Evolutionary conservation across 176 grass and related monocot species (phyloP).

Genomic region (Metroxylon sagu): DNA sequence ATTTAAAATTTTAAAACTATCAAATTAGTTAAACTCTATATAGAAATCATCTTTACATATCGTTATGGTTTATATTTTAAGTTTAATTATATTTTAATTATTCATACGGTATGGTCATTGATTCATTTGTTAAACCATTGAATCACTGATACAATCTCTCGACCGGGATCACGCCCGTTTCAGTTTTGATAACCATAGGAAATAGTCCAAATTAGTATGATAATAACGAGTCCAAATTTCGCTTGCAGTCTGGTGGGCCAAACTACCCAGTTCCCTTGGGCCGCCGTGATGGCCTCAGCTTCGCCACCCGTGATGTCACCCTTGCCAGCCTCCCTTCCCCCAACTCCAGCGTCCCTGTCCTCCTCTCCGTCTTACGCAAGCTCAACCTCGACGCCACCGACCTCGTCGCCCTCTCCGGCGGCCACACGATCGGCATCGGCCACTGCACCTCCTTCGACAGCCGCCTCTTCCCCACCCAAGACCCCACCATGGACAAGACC

Average conservation of each 20-base stretch:
- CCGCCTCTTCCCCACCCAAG: slow-evolving; percentile 6
- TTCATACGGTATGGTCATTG: no score
- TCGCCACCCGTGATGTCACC: not conserved
- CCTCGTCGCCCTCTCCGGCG: slow-evolving; percentile 26
- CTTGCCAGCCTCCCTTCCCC: slow-evolving; percentile 18
- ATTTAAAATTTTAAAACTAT: no score
- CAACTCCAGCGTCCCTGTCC: not conserved
- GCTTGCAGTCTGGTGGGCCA: slow-evolving; percentile 15
- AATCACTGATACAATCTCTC: no score
- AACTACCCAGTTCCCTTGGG: slow-evolving; percentile 30
- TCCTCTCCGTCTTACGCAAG: slow-evolving; percentile 11
- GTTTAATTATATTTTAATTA: no score
- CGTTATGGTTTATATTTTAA: no score
- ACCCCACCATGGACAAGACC: slow-evolving; percentile 17
- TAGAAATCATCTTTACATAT: no score
- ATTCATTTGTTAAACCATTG: no score
- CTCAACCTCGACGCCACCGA: slow-evolving; percentile 16
- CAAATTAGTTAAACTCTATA: no score
- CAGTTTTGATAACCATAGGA: no score
- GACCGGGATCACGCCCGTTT: no score
- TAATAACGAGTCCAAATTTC: not conserved
- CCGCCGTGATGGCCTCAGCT: slow-evolving; percentile 16
- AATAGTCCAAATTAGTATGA: not conserved
- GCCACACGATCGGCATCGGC: slow-evolving; percentile 8
- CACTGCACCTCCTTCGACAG: slow-evolving; percentile 31